Percentiles rank a stretch among this genome's conserved stretches.
Evolutionary conservation across 176 grass and related monocot species (phyloP).

Genomic region (Guadua angustifolia): DNA sequence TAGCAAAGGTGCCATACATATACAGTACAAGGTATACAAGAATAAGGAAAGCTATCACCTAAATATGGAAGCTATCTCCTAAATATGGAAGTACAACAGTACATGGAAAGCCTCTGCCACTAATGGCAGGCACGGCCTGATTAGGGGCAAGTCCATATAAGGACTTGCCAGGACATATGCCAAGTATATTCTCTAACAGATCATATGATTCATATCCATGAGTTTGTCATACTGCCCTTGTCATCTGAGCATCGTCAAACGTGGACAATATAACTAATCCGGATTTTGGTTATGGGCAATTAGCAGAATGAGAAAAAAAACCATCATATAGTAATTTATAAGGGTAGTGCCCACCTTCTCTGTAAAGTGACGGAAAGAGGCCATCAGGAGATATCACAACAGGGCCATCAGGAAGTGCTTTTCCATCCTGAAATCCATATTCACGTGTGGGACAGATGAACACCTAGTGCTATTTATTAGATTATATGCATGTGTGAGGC

Average conservation of each 20-base stretch:
- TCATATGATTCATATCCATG: background rate
- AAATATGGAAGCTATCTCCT: no score
- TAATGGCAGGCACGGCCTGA: no score
- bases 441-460: slow-evolving; percentile 13
- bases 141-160: no score
- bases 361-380: slow-evolving; percentile 93
- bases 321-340: background rate
- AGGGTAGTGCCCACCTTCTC: slow-evolving; percentile 75
- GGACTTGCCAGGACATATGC: no score
- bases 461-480: slow-evolving; percentile 28
- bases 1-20: no score
- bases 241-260: background rate
- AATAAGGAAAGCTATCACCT: no score
- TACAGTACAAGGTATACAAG: no score
- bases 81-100: no score
- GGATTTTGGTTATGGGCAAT: background rate
- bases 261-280: background rate
- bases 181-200: no score
- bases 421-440: slow-evolving; percentile 82
- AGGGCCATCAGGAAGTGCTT: slow-evolving; percentile 89
- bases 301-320: background rate
- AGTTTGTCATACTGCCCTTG: background rate
- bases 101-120: no score
- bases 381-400: slow-evolving; percentile 99
- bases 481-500: background rate